These are phyloP conservation scores for Gossypium aridum DNA, from an alignment of 441 rosid genomes.

Conservation along the genomic window DNA sequence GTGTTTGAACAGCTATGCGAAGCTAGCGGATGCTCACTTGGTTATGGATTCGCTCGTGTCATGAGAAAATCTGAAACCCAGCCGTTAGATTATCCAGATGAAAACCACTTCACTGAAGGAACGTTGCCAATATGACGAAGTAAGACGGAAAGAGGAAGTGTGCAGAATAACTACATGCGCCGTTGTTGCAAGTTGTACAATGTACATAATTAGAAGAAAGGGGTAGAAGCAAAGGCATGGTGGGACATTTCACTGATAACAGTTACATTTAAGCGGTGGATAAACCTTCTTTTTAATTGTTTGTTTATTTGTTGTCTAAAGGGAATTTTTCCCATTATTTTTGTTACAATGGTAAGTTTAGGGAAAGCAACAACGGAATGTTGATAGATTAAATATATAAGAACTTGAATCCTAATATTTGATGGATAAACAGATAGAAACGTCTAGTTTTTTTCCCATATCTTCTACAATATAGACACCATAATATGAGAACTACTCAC, in stretches of 20 bases:
- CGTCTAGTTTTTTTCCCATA: no score
- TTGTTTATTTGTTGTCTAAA: no score
- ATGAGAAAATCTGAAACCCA: slow-evolving; percentile 49
- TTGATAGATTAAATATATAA: no score
- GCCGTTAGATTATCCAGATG: slow-evolving; percentile 57
- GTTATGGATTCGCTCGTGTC: slow-evolving; percentile 75
- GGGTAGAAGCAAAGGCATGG: not conserved
- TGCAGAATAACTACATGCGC: slow-evolving; percentile 20
- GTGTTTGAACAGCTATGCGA: slow-evolving; percentile 58
- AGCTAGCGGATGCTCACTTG: slow-evolving; percentile 84
- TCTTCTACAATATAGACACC: no score
- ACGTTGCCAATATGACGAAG: slow-evolving; percentile 50
- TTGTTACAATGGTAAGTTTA: no score
- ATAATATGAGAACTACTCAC: no score
- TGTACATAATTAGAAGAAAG: slow-evolving; percentile 29
- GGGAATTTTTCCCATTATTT: no score
- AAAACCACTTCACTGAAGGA: slow-evolving; percentile 59
- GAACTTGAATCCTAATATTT: no score
- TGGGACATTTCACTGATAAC: not conserved
- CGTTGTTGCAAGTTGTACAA: slow-evolving; percentile 14
- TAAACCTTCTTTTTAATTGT: no score
- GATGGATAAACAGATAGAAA: no score
- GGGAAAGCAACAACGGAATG: no score
- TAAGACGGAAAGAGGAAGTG: slow-evolving; percentile 11
- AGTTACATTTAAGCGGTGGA: not conserved